Conservation (phyloP, 176 grass and related monocot genomes). For the Puya raimondii region DNA sequence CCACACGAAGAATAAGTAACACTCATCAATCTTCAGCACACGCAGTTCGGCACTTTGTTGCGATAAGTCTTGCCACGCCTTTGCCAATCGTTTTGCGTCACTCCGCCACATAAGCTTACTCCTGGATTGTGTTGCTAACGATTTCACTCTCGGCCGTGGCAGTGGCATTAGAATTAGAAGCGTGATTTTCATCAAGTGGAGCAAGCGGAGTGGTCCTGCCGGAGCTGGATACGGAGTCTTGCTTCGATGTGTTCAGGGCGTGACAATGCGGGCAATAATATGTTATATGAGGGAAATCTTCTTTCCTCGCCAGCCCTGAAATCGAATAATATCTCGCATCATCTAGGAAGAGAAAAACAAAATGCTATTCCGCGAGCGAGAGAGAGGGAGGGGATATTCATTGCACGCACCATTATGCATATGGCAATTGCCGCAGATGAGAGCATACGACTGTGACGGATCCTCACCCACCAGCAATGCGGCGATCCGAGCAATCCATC, state of each 20-base stretch:
- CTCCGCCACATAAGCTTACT: conserved; percentile 24
- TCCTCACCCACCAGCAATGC: conserved; percentile 91
- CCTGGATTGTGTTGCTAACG: conserved; percentile 25
- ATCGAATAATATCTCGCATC: conserved; percentile 2
- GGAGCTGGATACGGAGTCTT: neutral
- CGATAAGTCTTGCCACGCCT: conserved; percentile 24
- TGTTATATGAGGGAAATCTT: conserved; percentile 75
- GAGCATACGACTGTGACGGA: conserved; percentile 84
- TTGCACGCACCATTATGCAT: conserved; percentile 83
- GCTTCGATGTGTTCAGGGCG: conserved; percentile 56
- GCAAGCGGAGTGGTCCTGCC: conserved; percentile 21
- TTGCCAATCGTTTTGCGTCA: conserved; percentile 4
- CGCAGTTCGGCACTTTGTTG: neutral
- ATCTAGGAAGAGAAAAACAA: neutral
- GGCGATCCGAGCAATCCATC: conserved; percentile 81
- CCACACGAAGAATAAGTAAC: neutral
- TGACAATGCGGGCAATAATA: conserved; percentile 92
- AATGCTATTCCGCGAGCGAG: neutral
- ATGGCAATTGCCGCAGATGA: conserved; percentile 91
- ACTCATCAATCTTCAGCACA: neutral
- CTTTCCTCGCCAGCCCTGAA: conserved; percentile 84
- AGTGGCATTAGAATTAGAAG: conserved; percentile 1
- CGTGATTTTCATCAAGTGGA: conserved; percentile 37
- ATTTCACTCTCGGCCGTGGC: conserved; percentile 29
- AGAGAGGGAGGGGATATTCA: neutral